Percentiles rank a stretch among this genome's conserved stretches.
Evolutionary conservation across 1,284 basidiomycete species (phyloP).

Genomic region (Mycosarcoma maydis): DNA sequence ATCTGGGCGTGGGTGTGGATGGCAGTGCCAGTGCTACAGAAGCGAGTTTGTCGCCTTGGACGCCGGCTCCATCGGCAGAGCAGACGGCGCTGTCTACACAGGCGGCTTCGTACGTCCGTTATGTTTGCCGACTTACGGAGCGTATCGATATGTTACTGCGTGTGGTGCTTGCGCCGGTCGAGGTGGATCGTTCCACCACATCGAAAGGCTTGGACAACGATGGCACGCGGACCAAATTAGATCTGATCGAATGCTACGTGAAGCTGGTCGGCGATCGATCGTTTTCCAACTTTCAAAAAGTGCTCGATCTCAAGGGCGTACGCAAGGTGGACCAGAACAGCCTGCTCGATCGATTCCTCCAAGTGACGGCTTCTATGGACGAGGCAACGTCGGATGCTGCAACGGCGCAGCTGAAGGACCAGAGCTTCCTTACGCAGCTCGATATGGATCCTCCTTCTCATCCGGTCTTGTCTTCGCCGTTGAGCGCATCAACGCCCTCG

Average conservation of each 20-base stretch:
- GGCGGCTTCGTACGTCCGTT: conserved; percentile 50
- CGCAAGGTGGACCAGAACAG: conserved; percentile 85
- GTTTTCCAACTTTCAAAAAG: conserved; percentile 78
- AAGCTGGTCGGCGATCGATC: conserved; percentile 55
- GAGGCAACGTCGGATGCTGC: not conserved
- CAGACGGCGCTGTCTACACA: conserved; percentile 35
- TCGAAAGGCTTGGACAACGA: not conserved
- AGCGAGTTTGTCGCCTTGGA: conserved; percentile 34
- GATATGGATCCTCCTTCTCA: conserved; percentile 83
- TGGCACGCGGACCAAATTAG: not conserved
- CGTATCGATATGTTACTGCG: conserved; percentile 53
- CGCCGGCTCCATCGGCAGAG: conserved; percentile 27
- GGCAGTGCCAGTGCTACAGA: conserved; percentile 16
- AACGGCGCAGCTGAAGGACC: conserved; percentile 25
- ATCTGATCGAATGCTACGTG: conserved; percentile 56
- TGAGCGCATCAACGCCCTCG: conserved; percentile 32
- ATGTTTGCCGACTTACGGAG: conserved; percentile 45
- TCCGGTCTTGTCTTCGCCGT: conserved; percentile 31
- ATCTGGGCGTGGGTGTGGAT: conserved; percentile 20
- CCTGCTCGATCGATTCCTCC: conserved; percentile 88
- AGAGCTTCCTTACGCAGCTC: conserved; percentile 71
- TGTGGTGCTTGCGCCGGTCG: conserved; percentile 45
- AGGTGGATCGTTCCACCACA: conserved; percentile 3
- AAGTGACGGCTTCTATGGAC: conserved; percentile 72
- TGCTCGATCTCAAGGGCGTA: conserved; percentile 84